Base-by-base conservation (phyloP, 2,329 filamentous ascomycete genomes). In the Sclerotinia nivalis region DNA sequence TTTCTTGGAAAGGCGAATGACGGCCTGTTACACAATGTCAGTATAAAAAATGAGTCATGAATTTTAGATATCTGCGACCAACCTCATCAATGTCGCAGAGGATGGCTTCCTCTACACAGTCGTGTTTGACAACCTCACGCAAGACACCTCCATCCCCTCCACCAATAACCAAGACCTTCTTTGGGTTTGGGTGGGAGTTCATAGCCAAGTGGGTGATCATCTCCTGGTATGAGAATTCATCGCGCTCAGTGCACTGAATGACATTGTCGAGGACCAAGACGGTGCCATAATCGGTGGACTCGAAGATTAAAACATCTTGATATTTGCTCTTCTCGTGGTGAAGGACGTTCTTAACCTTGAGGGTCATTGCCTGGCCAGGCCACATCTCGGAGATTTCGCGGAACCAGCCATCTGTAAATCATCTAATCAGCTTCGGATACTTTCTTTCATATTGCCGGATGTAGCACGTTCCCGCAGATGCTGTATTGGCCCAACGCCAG, bases 281-380 rank as follows among this genome's bases (percentile, higher is more conserved):
- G 80, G 89, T 97, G 82, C 96, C 96, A 82, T 98, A 92, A 87
- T 98, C 89, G 85, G 91, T 97, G 77, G 93, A 97, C 87, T 99
- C 92, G 86, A 99, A 99, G 86, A 98, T 93, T 78, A 99, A 90
- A 75, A 99, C 95, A 80, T 99, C 96, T 84, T 99, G 96, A 86
- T 97, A 99, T 86, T 97, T 86, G 87, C 92, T 96, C 89, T 97
- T 98, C 86, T 99, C 96, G 86, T 98, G 95, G 88, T 97, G 94
- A 73, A 99, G 87, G 79, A 99, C 90, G 86, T 97, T 93, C 82
- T 99, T 95, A 83, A 99, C 96, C 84, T 92, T 93, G 81, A 97
- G 91, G 77, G 92, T 97, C 95, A 98, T 98, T 81, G 96, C 96
- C 86, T 98, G 96, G 81, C 96, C 88, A 73, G 96, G 95, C 96